Conservation (phyloP, 805 yeast genomes). For the Jamesozyma rosinii region DNA sequence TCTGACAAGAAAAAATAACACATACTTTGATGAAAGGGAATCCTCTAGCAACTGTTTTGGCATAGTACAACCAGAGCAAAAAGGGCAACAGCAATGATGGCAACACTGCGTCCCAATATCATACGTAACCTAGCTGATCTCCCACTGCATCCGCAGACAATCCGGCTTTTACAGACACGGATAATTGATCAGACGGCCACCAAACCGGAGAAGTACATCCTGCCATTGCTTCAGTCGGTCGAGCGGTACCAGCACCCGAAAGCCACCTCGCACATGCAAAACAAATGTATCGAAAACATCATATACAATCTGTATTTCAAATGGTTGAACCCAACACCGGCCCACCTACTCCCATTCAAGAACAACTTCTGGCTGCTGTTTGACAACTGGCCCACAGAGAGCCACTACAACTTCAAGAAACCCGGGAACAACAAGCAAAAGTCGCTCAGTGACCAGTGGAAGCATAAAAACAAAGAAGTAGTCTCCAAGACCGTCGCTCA, state of each 20-base stretch:
- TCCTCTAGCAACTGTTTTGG: no score
- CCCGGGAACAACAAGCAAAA: no score
- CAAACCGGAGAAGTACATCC: background rate
- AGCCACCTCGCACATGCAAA: background rate
- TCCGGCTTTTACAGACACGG: background rate
- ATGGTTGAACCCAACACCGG: conserved; percentile 1
- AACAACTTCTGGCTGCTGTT: background rate
- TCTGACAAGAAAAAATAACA: no score
- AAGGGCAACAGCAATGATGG: no score
- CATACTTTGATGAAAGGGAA: no score
- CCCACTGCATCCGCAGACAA: conserved; percentile 1
- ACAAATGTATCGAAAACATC: background rate
- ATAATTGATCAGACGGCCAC: background rate
- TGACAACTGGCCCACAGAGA: conserved; percentile 7
- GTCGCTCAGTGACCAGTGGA: conserved; percentile 1
- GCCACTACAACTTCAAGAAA: background rate
- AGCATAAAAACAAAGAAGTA: background rate
- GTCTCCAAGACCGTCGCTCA: background rate
- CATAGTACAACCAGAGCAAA: no score
- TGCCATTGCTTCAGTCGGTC: background rate
- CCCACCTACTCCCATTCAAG: conserved; percentile 5
- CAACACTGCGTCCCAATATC: no score
- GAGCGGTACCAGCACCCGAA: background rate
- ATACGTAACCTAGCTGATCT: background rate
- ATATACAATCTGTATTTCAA: background rate